phyloP scores from a whole-genome alignment of 805 yeast species.

The Ogataea dorogensis region DNA sequence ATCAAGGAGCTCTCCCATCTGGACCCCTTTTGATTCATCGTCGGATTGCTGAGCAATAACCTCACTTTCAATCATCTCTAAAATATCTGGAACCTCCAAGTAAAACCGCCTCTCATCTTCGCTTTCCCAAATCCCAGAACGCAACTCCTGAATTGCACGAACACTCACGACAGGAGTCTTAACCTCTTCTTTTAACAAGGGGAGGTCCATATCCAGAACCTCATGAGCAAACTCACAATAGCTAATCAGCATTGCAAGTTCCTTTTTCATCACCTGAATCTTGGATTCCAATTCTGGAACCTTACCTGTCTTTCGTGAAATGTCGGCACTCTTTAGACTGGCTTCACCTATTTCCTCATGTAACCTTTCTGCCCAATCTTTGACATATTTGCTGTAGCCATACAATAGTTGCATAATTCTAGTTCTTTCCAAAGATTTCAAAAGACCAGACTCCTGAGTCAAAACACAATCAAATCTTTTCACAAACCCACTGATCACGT shows the following conservation, averaged over 20 bases:
- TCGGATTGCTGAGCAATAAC: constrained; percentile 11
- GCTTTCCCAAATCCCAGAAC: too few species aligned
- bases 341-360: constrained; percentile 37
- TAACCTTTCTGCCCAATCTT: constrained; percentile 36
- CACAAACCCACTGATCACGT: constrained; percentile 39
- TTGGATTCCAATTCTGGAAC: constrained; percentile 38
- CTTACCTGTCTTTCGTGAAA: constrained; percentile 68
- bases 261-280: constrained; percentile 29
- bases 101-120: constrained; percentile 67
- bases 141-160: too few species aligned
- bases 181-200: constrained; percentile 15
- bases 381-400: constrained; percentile 43
- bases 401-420: constrained; percentile 39
- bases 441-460: constrained; percentile 30
- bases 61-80: constrained; percentile 33
- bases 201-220: constrained; percentile 33
- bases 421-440: constrained; percentile 30
- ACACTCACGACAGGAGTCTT: too few species aligned
- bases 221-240: constrained; percentile 46
- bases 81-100: constrained; percentile 47
- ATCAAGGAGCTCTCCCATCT: constrained; percentile 14
- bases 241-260: constrained; percentile 43
- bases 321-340: constrained; percentile 44
- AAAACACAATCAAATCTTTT: constrained; percentile 44
- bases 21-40: constrained; percentile 1